Percentiles rank a stretch among this genome's conserved stretches.
Conservation (phyloP, 1,139 yeast species). For the Candida glucosophila region DNA sequence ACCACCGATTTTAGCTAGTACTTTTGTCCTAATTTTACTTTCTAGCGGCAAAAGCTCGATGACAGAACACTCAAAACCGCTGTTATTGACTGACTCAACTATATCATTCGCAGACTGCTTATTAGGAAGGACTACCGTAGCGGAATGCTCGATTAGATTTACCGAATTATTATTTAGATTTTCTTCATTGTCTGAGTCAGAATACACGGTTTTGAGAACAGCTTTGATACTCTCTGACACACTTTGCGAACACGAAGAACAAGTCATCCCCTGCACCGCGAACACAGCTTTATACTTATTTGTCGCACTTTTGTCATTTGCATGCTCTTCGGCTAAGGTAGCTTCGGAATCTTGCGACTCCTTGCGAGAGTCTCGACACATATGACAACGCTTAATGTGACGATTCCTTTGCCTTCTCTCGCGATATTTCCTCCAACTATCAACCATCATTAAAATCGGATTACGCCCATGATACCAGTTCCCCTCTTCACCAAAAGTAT, state of each 20-base stretch:
- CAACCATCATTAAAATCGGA: constrained; percentile 2
- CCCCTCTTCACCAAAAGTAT: constrained; percentile 1
- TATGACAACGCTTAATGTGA: constrained; percentile 24
- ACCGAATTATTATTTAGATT: constrained; percentile 25
- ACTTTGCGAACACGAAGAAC: constrained; percentile 48
- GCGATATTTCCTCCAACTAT: constrained; percentile 7
- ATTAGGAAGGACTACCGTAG: constrained; percentile 40
- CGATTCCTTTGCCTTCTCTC: constrained; percentile 7
- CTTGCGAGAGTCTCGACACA: constrained; percentile 14
- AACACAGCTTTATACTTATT: constrained; percentile 41
- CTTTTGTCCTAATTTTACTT: constrained; percentile 37
- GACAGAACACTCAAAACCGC: constrained; percentile 51
- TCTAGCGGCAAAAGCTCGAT: constrained; percentile 54
- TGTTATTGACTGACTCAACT: constrained; percentile 36
- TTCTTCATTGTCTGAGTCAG: constrained; percentile 5
- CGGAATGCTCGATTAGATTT: constrained; percentile 33
- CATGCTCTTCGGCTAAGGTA: constrained; percentile 24
- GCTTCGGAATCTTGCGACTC: constrained; percentile 10
- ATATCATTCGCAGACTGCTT: constrained; percentile 46
- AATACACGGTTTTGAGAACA: constrained; percentile 12
- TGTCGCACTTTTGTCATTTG: too few relatives aligned
- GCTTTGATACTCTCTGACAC: constrained; percentile 37
- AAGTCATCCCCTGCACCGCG: constrained; percentile 58
- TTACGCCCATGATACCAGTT: constrained; percentile 1
- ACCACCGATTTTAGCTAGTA: constrained; percentile 60